Evolutionary conservation across 805 yeast genomes (phyloP), one percentile per base, ranked within the genome.

Genomic region (Wickerhamomyces mucosus): DNA sequence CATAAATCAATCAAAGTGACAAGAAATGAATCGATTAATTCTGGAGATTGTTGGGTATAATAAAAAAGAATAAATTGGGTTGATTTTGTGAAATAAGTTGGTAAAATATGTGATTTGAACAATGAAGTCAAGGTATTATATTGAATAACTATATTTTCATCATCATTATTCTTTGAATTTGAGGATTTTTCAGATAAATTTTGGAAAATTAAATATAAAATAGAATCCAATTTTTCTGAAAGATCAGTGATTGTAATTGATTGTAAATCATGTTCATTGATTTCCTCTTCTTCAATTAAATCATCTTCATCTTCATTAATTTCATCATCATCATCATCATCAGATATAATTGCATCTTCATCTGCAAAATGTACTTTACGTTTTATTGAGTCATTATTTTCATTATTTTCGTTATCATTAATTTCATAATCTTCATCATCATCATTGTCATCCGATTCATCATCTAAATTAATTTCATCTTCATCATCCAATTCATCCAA

Each of bases 1-100:
- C 94, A 84, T 24, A 80, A 71, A 49, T 89, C 96, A 27, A 89
- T 75, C 42, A 92, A 63, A 25, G 81, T 63, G 3, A 82, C 94
- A 43, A 89, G 57, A 51, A 74, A 89, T 10, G 94, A 79, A 44
- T 89, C 97, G 50, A 83, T 72, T 36, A 89, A 63, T 47, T 83
- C 94, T 5, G 78, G 74, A 46, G 82, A 83, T 36, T 75, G 73
- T 54, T 88, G 96, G 7, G 94, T 74, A 16, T 79, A 66, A 41
- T 77, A 77, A 56, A 89, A 89, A 53, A 88, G 55, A 17, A 88
- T 60, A 50, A 81, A 89, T 56, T 89, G 98, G 15, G 84, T 77
- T 25, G 86, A 78, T 47, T 83, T 75, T 10, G 97, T 89, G 53
- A 80, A 79, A 55, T 88, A 95, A 2, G 98, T 92, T 16, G 96